These are phyloP conservation scores for Xerocomellus chrysenteron DNA, from an alignment of 768 basidiomycete genomes.

Conservation along the genomic window DNA sequence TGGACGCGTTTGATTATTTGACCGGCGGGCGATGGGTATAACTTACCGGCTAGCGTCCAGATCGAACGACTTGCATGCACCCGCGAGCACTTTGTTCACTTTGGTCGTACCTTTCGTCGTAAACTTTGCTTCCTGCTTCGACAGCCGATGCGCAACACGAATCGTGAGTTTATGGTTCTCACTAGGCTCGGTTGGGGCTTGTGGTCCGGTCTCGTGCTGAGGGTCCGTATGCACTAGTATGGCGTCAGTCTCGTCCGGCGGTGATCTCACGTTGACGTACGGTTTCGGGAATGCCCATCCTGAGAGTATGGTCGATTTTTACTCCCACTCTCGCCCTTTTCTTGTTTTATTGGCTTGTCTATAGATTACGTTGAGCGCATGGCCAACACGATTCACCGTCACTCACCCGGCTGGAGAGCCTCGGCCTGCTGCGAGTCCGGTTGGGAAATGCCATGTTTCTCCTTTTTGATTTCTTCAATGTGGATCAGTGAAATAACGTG, in stretches of 20 bases:
- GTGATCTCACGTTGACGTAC: conserved; percentile 9
- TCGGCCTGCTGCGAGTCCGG: neutral
- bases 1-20: neutral
- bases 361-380: neutral
- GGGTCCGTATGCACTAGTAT: conserved; percentile 3
- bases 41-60: conserved; percentile 24
- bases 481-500: neutral
- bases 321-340: conserved; percentile 4
- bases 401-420: conserved; percentile 5
- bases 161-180: conserved; percentile 23
- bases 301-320: too few species aligned
- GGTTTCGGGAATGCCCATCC: neutral
- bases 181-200: conserved; percentile 1
- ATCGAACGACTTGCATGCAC: conserved; percentile 31
- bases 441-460: neutral
- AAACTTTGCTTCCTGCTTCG: conserved; percentile 34
- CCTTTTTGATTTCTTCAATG: conserved; percentile 1
- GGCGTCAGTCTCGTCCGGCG: neutral
- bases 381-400: neutral
- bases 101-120: conserved; percentile 31
- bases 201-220: neutral
- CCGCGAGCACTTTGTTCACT: conserved; percentile 27
- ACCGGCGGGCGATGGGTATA: neutral
- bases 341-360: conserved; percentile 21
- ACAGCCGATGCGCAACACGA: conserved; percentile 31